A percentile compares a stretch with the other conserved stretches of the same genome.
Conservation (phyloP, 306 rosid species). For the Pueraria montana region DNA sequence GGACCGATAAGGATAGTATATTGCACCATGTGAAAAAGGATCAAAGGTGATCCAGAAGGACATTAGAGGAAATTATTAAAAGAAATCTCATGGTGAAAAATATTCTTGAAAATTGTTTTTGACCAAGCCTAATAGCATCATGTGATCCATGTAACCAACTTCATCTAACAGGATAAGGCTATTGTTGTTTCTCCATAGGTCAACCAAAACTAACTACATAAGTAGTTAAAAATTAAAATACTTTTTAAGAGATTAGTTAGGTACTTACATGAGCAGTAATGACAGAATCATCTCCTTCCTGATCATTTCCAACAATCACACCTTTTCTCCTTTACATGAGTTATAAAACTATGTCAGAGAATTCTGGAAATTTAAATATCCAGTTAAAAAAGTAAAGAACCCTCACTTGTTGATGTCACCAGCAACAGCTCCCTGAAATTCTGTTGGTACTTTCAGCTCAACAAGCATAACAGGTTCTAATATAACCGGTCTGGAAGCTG, state of each 20-base stretch:
- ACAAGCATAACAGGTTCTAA: conserved; percentile 98
- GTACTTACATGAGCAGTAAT: conserved; percentile 85
- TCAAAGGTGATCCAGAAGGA: background rate
- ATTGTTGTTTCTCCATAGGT: background rate
- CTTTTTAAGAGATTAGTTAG: background rate
- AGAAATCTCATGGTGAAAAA: background rate
- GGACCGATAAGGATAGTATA: background rate
- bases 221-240: background rate
- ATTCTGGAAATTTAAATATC: conserved; percentile 23
- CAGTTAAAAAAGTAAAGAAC: conserved; percentile 1
- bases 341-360: conserved; percentile 36
- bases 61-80: background rate
- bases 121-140: background rate
- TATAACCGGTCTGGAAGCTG: conserved; percentile 87
- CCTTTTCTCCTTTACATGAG: conserved; percentile 84
- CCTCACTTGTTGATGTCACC: conserved; percentile 98
- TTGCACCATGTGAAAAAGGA: background rate
- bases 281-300: conserved; percentile 97
- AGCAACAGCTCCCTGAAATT: conserved; percentile 96
- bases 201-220: background rate
- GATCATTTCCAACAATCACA: conserved; percentile 94
- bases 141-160: background rate
- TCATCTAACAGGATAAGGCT: background rate
- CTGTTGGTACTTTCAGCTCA: conserved; percentile 96
- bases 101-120: background rate